A percentile compares a stretch with the other conserved stretches of the same genome.
Conservation (phyloP, 1,284 basidiomycete genomes). For the Ganoderma sp. region DNA sequence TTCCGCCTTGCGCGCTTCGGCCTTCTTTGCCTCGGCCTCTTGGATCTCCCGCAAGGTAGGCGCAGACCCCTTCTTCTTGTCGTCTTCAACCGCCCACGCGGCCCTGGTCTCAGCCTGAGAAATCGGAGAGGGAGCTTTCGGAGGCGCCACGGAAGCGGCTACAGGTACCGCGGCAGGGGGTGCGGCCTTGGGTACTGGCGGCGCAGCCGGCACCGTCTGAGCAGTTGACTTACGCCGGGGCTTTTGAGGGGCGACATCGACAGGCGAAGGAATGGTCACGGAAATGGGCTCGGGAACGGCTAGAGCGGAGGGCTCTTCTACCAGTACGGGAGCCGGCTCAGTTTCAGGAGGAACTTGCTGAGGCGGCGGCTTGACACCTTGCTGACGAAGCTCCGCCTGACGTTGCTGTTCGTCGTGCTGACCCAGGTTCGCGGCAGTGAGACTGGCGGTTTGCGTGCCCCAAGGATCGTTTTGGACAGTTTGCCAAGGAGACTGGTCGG, state of each 20-base stretch:
- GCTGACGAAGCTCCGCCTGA: constrained; percentile 36
- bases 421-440: constrained; percentile 62
- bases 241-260: constrained; percentile 38
- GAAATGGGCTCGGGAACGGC: constrained; percentile 25
- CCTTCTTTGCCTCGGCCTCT: constrained; percentile 86
- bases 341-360: constrained; percentile 23
- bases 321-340: constrained; percentile 15
- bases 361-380: constrained; percentile 20
- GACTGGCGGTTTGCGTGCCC: constrained; percentile 54
- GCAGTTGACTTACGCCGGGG: constrained; percentile 36
- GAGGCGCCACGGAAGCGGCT: constrained; percentile 17
- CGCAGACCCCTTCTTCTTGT: constrained; percentile 56
- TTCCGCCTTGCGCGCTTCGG: constrained; percentile 74
- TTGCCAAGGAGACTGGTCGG: constrained; percentile 61
- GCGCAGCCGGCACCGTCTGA: constrained; percentile 27
- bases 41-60: constrained; percentile 93
- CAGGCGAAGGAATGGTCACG: constrained; percentile 33
- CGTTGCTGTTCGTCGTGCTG: constrained; percentile 60
- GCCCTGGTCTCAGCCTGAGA: constrained; percentile 48
- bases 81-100: constrained; percentile 70
- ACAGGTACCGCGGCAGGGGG: constrained; percentile 20
- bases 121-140: constrained; percentile 38
- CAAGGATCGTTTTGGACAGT: constrained; percentile 51
- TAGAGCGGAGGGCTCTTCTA: constrained; percentile 23
- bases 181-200: constrained; percentile 25